These are phyloP conservation scores for Didymella exigua DNA, from an alignment of 2,329 filamentous ascomycete species.

Conservation along the genomic window DNA sequence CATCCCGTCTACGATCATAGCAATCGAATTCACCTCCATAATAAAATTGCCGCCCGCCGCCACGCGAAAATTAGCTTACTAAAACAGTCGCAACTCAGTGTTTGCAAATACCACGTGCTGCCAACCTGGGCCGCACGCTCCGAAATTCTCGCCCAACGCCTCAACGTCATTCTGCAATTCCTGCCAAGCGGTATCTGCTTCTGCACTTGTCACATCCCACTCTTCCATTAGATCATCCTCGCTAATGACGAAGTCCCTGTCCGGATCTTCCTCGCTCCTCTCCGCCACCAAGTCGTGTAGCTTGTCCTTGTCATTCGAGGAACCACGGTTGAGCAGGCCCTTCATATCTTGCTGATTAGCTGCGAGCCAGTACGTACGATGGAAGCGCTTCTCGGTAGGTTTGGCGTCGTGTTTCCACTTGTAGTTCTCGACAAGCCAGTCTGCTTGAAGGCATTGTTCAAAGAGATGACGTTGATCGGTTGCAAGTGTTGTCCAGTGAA, in stretches of 20 bases:
- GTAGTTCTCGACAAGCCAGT: slow-evolving; percentile 11
- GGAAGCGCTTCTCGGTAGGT: slow-evolving; percentile 31
- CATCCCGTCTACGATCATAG: too few species aligned
- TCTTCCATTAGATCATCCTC: slow-evolving; percentile 15
- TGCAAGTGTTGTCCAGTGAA: slow-evolving; percentile 35
- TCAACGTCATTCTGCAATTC: neutral
- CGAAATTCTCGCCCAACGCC: neutral
- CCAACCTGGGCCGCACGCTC: neutral
- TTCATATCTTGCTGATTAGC: slow-evolving; percentile 25
- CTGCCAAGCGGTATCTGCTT: slow-evolving; percentile 8
- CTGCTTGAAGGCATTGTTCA: neutral
- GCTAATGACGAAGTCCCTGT: slow-evolving; percentile 7
- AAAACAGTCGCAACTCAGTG: slow-evolving; percentile 12
- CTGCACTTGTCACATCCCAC: slow-evolving; percentile 6
- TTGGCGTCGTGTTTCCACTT: slow-evolving; percentile 23
- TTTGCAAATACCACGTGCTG: slow-evolving; percentile 10
- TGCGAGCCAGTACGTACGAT: slow-evolving; percentile 38
- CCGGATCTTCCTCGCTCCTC: slow-evolving; percentile 1
- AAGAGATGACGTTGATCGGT: slow-evolving; percentile 13
- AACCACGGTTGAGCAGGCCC: slow-evolving; percentile 20
- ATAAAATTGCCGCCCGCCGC: neutral
- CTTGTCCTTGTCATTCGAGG: slow-evolving; percentile 13
- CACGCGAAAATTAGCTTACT: neutral
- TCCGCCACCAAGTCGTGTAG: slow-evolving; percentile 16
- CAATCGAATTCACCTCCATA: too few species aligned